Percentiles rank a stretch among this genome's conserved stretches.
These are phyloP conservation scores for Pseudogymnoascus sp. DNA, from an alignment of 2,329 filamentous ascomycete genomes.

Conservation along the genomic window DNA sequence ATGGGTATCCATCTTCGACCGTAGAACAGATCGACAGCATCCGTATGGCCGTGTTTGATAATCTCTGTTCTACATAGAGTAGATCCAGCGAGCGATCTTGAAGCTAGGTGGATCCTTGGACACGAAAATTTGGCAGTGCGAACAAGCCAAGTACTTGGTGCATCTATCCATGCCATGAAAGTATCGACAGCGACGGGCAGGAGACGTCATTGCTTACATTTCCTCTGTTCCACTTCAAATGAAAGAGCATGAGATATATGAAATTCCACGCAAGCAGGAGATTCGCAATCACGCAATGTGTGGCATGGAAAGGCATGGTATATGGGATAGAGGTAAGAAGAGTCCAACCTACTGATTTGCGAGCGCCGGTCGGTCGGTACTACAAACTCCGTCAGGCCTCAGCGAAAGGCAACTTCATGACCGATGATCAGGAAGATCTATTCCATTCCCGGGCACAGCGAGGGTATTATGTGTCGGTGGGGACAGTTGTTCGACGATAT, in stretches of 20 bases:
- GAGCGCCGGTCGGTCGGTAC: not conserved
- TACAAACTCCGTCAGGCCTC: no score
- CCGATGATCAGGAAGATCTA: not conserved
- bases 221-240: not conserved
- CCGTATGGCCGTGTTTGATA: not conserved
- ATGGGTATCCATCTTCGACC: not conserved
- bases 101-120: not conserved
- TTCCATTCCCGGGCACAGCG: not conserved
- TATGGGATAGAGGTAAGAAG: not conserved
- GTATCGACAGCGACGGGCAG: not conserved
- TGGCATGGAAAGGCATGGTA: not conserved
- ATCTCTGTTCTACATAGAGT: slow-evolving; percentile 1
- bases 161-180: not conserved
- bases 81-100: not conserved
- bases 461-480: not conserved
- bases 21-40: not conserved
- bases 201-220: not conserved
- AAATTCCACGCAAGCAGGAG: not conserved
- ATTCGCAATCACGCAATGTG: not conserved
- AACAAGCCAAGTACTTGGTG: not conserved
- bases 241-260: not conserved
- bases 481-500: not conserved
- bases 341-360: not conserved
- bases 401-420: not conserved
- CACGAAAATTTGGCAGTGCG: not conserved